A percentile compares a stretch with the other conserved stretches of the same genome.
Evolutionary conservation across 495 filamentous ascomycete species (phyloP).

Genomic region (Bathelium albidoporum): DNA sequence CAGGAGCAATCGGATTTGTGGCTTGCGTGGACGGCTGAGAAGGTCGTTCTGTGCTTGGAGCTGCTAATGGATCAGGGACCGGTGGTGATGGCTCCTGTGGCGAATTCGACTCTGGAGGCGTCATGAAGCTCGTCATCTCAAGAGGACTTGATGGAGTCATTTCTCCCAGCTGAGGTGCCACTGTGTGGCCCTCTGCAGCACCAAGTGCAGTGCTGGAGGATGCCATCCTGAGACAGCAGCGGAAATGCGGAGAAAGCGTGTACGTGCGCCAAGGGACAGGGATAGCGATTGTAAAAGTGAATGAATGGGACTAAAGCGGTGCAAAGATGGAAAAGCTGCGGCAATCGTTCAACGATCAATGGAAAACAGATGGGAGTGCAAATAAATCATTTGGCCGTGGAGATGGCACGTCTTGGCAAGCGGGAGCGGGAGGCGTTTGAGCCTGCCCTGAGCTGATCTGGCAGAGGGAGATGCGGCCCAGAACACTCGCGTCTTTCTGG

Average conservation of each 20-base stretch:
- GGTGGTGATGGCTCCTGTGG: neutral
- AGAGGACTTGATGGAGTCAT: conserved; percentile 2
- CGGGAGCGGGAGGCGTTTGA: conserved; percentile 1
- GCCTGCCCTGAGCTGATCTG: neutral
- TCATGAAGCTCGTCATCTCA: conserved; percentile 1
- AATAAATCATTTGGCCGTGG: neutral
- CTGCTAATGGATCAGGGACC: neutral
- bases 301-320: conserved; percentile 1
- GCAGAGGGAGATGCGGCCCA: neutral
- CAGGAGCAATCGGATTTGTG: neutral
- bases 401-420: neutral
- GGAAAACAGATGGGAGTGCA: neutral
- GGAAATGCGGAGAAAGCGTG: neutral
- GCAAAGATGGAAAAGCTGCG: neutral
- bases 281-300: neutral
- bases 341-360: neutral
- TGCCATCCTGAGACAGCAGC: conserved; percentile 1
- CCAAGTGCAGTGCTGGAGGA: neutral
- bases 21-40: neutral
- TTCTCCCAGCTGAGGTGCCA: neutral
- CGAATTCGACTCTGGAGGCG: neutral
- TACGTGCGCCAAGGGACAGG: neutral
- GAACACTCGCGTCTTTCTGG: neutral
- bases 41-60: neutral
- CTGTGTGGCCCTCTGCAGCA: neutral